These are phyloP conservation scores for Umbelopsis isabellina DNA, from an alignment of 192 early-diverging fungal genomes.

Conservation along the genomic window DNA sequence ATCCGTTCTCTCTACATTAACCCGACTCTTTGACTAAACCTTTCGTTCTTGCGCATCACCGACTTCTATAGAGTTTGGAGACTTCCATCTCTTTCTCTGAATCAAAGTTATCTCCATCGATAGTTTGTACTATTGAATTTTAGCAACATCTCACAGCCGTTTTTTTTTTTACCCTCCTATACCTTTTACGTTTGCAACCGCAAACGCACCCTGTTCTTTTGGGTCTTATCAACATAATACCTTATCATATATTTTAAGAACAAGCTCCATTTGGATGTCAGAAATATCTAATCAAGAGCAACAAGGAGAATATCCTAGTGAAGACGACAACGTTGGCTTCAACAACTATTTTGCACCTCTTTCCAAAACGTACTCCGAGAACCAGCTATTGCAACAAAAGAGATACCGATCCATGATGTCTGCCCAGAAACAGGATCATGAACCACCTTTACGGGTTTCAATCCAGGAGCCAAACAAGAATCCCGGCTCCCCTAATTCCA, in stretches of 20 bases:
- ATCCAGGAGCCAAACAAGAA: constrained; percentile 62
- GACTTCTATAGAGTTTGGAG: constrained; percentile 17
- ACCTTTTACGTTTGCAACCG: neutral
- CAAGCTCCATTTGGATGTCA: neutral
- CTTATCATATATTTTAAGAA: neutral
- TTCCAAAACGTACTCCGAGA: constrained; percentile 23
- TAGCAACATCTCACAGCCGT: neutral
- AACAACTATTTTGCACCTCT: constrained; percentile 30
- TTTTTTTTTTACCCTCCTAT: neutral
- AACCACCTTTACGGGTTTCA: constrained; percentile 49
- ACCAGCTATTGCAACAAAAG: constrained; percentile 2
- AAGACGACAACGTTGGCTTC: constrained; percentile 40
- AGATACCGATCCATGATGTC: neutral
- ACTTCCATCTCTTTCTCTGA: constrained; percentile 21
- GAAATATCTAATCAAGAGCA: constrained; percentile 17
- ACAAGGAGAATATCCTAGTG: constrained; percentile 14
- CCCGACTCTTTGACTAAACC: neutral
- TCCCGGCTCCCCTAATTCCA: constrained; percentile 35
- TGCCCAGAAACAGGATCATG: constrained; percentile 56
- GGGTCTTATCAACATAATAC: neutral
- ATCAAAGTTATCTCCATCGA: neutral
- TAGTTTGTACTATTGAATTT: neutral
- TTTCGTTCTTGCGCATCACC: constrained; percentile 1
- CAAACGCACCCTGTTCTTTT: neutral
- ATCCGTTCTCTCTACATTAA: neutral